These are phyloP conservation scores for Prunus mume DNA, from an alignment of 306 rosid genomes.

Conservation along the genomic window DNA sequence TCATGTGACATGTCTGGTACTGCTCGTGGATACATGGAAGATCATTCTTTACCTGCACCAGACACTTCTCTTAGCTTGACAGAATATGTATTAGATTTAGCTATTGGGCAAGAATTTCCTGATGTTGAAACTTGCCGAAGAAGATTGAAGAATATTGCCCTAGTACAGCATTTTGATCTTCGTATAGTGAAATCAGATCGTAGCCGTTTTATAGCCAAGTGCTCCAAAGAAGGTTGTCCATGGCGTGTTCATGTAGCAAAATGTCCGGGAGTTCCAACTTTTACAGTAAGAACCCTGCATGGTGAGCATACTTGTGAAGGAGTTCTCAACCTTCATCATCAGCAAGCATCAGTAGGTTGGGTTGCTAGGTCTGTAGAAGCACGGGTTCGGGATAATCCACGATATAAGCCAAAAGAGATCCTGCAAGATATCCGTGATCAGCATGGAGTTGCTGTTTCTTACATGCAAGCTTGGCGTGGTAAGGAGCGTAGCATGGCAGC, in stretches of 20 bases:
- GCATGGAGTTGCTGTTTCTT: slow-evolving; percentile 98
- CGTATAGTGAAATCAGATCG: slow-evolving; percentile 98
- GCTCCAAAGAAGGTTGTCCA: slow-evolving; percentile 99
- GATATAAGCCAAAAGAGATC: slow-evolving; percentile 91
- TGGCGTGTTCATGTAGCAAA: slow-evolving; percentile 99
- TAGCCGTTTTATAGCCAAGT: slow-evolving; percentile 95
- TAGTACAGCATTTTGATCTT: slow-evolving; percentile 94
- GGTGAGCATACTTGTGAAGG: slow-evolving; percentile 97
- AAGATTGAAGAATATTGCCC: slow-evolving; percentile 91
- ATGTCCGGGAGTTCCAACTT: slow-evolving; percentile 95
- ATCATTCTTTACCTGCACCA: slow-evolving; percentile 44
- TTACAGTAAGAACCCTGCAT: slow-evolving; percentile 85
- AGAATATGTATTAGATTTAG: slow-evolving; percentile 45
- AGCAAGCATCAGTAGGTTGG: slow-evolving; percentile 99
- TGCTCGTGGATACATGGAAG: slow-evolving; percentile 15
- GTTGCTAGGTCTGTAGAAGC: slow-evolving; percentile 99
- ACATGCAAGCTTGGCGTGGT: slow-evolving; percentile 99
- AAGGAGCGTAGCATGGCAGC: slow-evolving; percentile 99
- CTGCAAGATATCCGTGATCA: slow-evolving; percentile 91
- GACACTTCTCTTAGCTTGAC: slow-evolving; percentile 41
- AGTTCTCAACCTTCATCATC: slow-evolving; percentile 91
- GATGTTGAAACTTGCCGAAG: slow-evolving; percentile 98
- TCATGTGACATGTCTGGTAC: slow-evolving; percentile 36
- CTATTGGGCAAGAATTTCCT: slow-evolving; percentile 93
- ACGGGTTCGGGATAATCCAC: slow-evolving; percentile 92